A percentile compares a stretch with the other conserved stretches of the same genome.
phyloP scores from a whole-genome alignment of 176 grass and related monocot species.

The Urochloa ruziziensis region DNA sequence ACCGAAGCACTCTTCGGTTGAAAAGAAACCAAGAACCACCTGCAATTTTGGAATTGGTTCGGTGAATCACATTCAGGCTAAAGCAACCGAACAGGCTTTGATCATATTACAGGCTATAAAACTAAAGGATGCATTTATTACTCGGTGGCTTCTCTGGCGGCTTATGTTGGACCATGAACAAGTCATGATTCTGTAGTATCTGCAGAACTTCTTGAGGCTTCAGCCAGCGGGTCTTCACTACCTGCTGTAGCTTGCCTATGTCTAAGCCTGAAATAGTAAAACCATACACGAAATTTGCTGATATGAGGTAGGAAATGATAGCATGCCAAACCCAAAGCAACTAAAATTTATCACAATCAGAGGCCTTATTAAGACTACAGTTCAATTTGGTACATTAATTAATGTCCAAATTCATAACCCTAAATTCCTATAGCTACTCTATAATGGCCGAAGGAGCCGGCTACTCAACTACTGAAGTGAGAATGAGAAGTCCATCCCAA shows the following conservation, averaged over 20 bases:
- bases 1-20: conserved; percentile 79
- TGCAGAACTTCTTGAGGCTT: conserved; percentile 71
- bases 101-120: conserved; percentile 26
- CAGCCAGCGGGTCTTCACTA: conserved; percentile 69
- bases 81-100: conserved; percentile 10
- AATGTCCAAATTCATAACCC: background rate
- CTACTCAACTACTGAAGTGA: background rate
- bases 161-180: conserved; percentile 41
- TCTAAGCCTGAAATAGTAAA: conserved; percentile 55
- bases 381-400: background rate
- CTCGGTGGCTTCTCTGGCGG: conserved; percentile 67
- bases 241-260: conserved; percentile 46
- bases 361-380: background rate
- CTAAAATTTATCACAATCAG: background rate
- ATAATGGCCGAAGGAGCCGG: background rate
- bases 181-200: conserved; percentile 69
- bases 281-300: background rate
- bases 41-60: conserved; percentile 32
- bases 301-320: background rate
- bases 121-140: conserved; percentile 42
- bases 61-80: conserved; percentile 4
- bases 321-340: background rate
- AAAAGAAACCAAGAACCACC: conserved; percentile 94
- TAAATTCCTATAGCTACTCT: background rate
- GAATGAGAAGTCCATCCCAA: background rate